A percentile compares a stretch with the other conserved stretches of the same genome.
phyloP scores from a whole-genome alignment of 768 basidiomycete genomes.

The Leccinum disarticulatum region DNA sequence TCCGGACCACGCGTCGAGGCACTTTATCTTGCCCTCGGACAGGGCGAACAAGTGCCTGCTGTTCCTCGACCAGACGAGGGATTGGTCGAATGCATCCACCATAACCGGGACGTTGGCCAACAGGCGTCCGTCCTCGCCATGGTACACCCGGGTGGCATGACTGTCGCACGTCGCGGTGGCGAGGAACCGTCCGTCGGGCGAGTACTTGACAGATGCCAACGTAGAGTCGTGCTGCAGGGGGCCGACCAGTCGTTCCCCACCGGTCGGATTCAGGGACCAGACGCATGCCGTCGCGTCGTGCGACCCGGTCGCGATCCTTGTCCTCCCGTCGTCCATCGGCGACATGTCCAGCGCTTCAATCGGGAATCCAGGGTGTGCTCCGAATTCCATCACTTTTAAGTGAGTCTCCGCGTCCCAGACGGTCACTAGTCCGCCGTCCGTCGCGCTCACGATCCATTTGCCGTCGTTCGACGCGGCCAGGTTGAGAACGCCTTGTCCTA shows the following conservation, averaged over 20 bases:
- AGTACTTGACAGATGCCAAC: slow-evolving; percentile 15
- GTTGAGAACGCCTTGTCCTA: neutral
- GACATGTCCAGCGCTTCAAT: slow-evolving; percentile 11
- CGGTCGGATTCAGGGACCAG: neutral
- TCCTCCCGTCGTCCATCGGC: slow-evolving; percentile 5
- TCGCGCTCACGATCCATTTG: slow-evolving; percentile 10
- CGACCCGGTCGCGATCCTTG: slow-evolving; percentile 10
- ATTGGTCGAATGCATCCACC: slow-evolving; percentile 5
- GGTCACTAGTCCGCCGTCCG: neutral
- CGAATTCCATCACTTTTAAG: neutral
- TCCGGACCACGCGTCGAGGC: neutral
- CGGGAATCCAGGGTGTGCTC: neutral
- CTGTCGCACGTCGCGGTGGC: slow-evolving; percentile 6
- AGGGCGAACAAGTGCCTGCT: slow-evolving; percentile 8
- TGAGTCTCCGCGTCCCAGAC: slow-evolving; percentile 7
- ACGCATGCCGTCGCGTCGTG: slow-evolving; percentile 5
- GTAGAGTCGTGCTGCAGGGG: slow-evolving; percentile 1
- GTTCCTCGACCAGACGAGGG: slow-evolving; percentile 7
- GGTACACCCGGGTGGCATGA: slow-evolving; percentile 5
- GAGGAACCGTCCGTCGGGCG: slow-evolving; percentile 3
- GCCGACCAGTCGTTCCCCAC: slow-evolving; percentile 1
- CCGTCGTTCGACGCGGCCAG: slow-evolving; percentile 5
- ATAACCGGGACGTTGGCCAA: neutral
- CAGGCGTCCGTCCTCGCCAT: neutral
- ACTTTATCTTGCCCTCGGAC: slow-evolving; percentile 2